Percentiles rank a stretch among this genome's conserved stretches.
Conservation (phyloP, 257 asterid genomes). For the Thymus mandschuricus region DNA sequence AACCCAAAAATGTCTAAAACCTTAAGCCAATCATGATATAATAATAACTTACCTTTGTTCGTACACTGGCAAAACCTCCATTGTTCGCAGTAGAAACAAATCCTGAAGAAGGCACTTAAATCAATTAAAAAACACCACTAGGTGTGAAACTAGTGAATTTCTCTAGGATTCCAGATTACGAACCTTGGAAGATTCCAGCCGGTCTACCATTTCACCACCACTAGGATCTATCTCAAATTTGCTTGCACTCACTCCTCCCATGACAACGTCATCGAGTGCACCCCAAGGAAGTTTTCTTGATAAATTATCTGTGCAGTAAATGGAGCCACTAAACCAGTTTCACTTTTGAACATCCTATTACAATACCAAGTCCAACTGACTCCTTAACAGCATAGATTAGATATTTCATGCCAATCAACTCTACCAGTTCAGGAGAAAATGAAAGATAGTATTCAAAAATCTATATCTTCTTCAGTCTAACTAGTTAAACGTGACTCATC, state of each 20-base stretch:
- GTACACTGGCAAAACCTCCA: slow-evolving; percentile 91
- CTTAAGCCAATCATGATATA: neutral
- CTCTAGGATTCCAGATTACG: slow-evolving; percentile 22
- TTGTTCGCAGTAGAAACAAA: slow-evolving; percentile 88
- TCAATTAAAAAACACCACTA: neutral
- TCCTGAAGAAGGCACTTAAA: slow-evolving; percentile 46
- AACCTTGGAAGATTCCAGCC: slow-evolving; percentile 89
- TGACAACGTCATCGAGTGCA: slow-evolving; percentile 94
- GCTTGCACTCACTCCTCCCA: slow-evolving; percentile 99
- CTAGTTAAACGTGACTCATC: too few species aligned
- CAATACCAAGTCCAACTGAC: slow-evolving; percentile 72
- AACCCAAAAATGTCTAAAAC: neutral
- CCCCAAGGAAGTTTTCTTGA: slow-evolving; percentile 90
- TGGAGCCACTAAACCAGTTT: neutral
- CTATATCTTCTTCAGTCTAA: too few species aligned
- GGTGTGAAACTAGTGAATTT: neutral
- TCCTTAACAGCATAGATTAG: slow-evolving; percentile 71
- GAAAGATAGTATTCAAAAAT: too few species aligned
- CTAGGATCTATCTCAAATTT: slow-evolving; percentile 68
- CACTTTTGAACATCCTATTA: slow-evolving; percentile 35
- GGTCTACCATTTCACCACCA: slow-evolving; percentile 85
- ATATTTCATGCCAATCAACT: slow-evolving; percentile 87
- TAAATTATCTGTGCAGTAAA: slow-evolving; percentile 50
- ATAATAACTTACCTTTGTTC: slow-evolving; percentile 68
- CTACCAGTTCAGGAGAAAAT: slow-evolving; percentile 99